Evolutionary conservation across 352 stramenopile species (phyloP).

Genomic region (Albugo laibachii): DNA sequence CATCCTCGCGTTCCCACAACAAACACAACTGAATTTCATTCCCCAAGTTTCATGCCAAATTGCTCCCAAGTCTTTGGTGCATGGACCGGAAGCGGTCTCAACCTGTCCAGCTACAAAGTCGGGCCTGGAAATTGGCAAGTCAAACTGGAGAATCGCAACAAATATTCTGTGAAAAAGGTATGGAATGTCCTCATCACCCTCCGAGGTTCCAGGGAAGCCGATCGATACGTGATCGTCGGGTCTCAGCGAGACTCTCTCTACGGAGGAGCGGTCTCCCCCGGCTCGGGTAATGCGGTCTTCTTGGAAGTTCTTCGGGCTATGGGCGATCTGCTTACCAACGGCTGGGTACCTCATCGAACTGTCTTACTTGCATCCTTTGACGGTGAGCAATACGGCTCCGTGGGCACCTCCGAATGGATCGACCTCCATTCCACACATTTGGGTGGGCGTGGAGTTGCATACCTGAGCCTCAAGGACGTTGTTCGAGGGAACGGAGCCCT

Average conservation of each 20-base stretch:
- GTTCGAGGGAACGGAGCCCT: conserved; percentile 41
- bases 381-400: conserved; percentile 55
- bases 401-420: conserved; percentile 70
- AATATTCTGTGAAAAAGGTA: conserved; percentile 48
- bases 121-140: conserved; percentile 11
- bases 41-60: conserved; percentile 9
- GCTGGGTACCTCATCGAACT: conserved; percentile 60
- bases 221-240: conserved; percentile 61
- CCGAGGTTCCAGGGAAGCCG: conserved; percentile 38
- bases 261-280: conserved; percentile 31
- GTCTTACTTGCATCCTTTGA: conserved; percentile 58
- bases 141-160: conserved; percentile 38
- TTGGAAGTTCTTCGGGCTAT: conserved; percentile 42
- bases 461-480: conserved; percentile 51
- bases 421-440: conserved; percentile 51
- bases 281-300: conserved; percentile 62
- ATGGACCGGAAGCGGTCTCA: conserved; percentile 16
- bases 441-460: conserved; percentile 38
- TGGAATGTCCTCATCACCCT: conserved; percentile 66
- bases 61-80: conserved; percentile 22
- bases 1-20: background rate
- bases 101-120: conserved; percentile 13
- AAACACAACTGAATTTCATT: background rate
- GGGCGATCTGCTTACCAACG: conserved; percentile 32
- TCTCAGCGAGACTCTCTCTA: conserved; percentile 46